A percentile compares a stretch with the other conserved stretches of the same genome.
Conservation (phyloP, 2,329 filamentous ascomycete species). For the Pseudofabraea citricarpa region DNA sequence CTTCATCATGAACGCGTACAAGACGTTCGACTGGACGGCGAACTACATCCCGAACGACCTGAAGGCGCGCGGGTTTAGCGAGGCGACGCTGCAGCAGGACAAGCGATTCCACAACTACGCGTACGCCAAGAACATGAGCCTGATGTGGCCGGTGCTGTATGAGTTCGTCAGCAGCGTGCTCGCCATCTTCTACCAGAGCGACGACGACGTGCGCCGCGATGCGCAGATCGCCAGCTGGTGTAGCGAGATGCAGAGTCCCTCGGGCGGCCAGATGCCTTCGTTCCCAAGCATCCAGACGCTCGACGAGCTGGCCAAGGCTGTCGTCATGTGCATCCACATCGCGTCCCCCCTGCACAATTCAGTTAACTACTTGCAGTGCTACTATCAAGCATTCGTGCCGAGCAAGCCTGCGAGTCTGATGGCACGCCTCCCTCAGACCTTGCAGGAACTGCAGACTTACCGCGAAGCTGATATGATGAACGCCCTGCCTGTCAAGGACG, state of each 20-base stretch:
- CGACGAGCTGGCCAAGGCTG: conserved; percentile 36
- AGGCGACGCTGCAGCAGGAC: conserved; percentile 26
- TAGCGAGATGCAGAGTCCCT: conserved; percentile 32
- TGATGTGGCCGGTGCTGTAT: conserved; percentile 39
- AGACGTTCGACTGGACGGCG: conserved; percentile 35
- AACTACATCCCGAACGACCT: conserved; percentile 42
- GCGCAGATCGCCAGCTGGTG: conserved; percentile 34
- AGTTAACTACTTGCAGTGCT: conserved; percentile 47
- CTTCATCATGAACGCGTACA: conserved; percentile 36
- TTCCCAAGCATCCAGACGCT: conserved; percentile 39
- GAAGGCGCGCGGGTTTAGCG: conserved; percentile 36
- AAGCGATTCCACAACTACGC: conserved; percentile 42
- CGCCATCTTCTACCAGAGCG: conserved; percentile 26
- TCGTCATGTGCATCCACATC: conserved; percentile 49
- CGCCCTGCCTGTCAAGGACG: conserved; percentile 37
- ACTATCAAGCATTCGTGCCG: conserved; percentile 43
- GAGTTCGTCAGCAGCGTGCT: conserved; percentile 38
- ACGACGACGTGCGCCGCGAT: conserved; percentile 27
- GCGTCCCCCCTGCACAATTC: conserved; percentile 45
- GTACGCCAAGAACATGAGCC: conserved; percentile 40
- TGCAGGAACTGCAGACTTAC: conserved; percentile 27
- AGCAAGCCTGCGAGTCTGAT: conserved; percentile 38
- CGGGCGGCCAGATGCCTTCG: conserved; percentile 32
- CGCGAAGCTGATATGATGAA: conserved; percentile 30
- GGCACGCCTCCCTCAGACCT: conserved; percentile 25